Evolutionary conservation across 1,284 basidiomycete species (phyloP), one percentile per base, ranked within the genome.

Genomic region (Cystobasidiaceae sp.): DNA sequence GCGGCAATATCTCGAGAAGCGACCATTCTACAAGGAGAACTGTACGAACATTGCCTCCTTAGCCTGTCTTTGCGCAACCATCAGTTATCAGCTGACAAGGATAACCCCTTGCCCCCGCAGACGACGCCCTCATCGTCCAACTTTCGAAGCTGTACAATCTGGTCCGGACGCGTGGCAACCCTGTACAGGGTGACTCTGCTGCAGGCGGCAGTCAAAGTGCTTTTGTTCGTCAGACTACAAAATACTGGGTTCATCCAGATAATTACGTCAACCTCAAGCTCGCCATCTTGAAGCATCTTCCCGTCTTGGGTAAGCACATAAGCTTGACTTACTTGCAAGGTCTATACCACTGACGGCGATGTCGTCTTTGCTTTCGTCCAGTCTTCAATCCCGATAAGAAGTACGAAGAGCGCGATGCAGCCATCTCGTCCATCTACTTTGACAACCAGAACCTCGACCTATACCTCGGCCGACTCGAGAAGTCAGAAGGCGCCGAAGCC

Each of bases 171-270:
- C 83, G 96, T 64, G 94, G 94, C 0, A 88, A 97, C 75, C 94
- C 94, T 2, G 86, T 94, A 1, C 84, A 89, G 68, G 94, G 94
- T 19, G 96, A 98, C 75, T 85, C 92, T 6, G 88, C 87, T 71
- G 94, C 94, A 1, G 94, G 94, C 55, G 94, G 94, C 1, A 89
- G 80, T 70, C 94, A 98, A 79, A 94, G 90, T 73, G 96, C 94
- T 0, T 98, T 98, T 74, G 92, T 97, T 9, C 81, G 94, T 54
- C 93, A 96, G 77, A 98, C 94, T 37, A 98, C 94, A 17, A 98
- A 98, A 78, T 98, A 98, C 77, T 98, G 94, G 94, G 94, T 90
- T 0, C 93, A 96, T 76, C 88, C 88, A 8, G 93, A 96, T 77
- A 90, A 76, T 77, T 85, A 97, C 66, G 89, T 98, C 25, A 87